A percentile compares a stretch with the other conserved stretches of the same genome.
Evolutionary conservation across 306 rosid genomes (phyloP).

Genomic region (Inga leiocalycina): DNA sequence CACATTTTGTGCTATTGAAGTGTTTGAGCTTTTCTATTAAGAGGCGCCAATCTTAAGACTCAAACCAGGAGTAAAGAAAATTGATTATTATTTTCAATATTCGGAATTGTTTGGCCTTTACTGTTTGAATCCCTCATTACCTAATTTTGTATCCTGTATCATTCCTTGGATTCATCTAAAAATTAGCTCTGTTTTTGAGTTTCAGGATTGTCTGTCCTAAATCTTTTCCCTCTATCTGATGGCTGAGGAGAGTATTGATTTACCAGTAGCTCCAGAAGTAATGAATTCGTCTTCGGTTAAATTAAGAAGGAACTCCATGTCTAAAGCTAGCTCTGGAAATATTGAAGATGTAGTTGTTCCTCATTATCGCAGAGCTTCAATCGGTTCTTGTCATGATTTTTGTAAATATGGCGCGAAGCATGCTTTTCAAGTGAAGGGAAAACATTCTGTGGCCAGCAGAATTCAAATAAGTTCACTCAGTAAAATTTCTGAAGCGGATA

Average conservation of each 20-base stretch:
- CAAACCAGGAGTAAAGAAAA: background rate
- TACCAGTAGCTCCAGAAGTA: conserved; percentile 34
- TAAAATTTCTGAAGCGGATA: conserved; percentile 35
- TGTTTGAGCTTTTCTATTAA: background rate
- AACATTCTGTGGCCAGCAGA: conserved; percentile 43
- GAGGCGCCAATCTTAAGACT: conserved; percentile 3
- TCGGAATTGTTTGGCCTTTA: background rate
- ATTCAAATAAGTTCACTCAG: conserved; percentile 38
- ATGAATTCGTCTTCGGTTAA: conserved; percentile 34
- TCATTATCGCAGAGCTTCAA: conserved; percentile 76
- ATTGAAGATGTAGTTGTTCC: conserved; percentile 48
- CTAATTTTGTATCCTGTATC: background rate
- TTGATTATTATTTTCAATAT: background rate
- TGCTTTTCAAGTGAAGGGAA: conserved; percentile 44
- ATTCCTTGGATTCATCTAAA: conserved; percentile 16
- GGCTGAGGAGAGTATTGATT: conserved; percentile 57
- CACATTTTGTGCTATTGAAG: conserved; percentile 5
- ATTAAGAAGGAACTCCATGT: conserved; percentile 57
- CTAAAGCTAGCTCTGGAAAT: conserved; percentile 44
- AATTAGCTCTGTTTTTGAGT: conserved; percentile 27
- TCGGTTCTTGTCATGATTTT: conserved; percentile 89
- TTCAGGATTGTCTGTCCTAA: conserved; percentile 52
- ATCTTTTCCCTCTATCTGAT: conserved; percentile 37
- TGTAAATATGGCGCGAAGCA: conserved; percentile 76
- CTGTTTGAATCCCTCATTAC: conserved; percentile 12